phyloP scores from a whole-genome alignment of 495 filamentous ascomycete genomes.

The Penicillium steckii region DNA sequence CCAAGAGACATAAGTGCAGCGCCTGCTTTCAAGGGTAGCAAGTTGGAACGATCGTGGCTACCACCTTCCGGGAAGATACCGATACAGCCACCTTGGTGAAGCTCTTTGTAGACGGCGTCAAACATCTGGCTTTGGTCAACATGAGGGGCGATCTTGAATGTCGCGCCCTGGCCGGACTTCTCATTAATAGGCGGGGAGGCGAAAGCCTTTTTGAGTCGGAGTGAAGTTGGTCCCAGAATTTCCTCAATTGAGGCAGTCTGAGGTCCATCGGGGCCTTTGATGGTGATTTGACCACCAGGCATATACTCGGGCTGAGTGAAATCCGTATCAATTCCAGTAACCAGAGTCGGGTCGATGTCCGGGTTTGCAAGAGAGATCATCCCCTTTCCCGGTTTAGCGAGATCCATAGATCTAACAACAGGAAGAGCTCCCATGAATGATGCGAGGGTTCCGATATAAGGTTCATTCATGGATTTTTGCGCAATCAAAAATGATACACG shows the following conservation, averaged over 20 bases:
- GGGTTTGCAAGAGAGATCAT: conserved; percentile 88
- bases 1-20: conserved; percentile 97
- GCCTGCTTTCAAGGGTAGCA: conserved; percentile 92
- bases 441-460: conserved; percentile 80
- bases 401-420: conserved; percentile 87
- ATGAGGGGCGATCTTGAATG: conserved; percentile 84
- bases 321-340: conserved; percentile 78
- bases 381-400: conserved; percentile 72
- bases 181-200: conserved; percentile 59
- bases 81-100: conserved; percentile 80
- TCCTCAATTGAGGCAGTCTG: conserved; percentile 76
- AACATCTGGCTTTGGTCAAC: conserved; percentile 92
- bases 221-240: conserved; percentile 72
- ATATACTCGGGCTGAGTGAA: conserved; percentile 71
- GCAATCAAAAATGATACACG: conserved; percentile 89
- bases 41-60: conserved; percentile 90
- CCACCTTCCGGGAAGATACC: conserved; percentile 98
- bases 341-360: conserved; percentile 70
- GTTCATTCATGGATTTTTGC: conserved; percentile 83
- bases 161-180: conserved; percentile 65
- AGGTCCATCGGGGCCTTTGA: conserved; percentile 76
- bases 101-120: conserved; percentile 79
- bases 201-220: conserved; percentile 82
- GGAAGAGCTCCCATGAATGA: conserved; percentile 79
- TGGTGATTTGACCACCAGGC: conserved; percentile 74